Conservation (phyloP, 495 filamentous ascomycete genomes). For the Penicillium canariense region DNA sequence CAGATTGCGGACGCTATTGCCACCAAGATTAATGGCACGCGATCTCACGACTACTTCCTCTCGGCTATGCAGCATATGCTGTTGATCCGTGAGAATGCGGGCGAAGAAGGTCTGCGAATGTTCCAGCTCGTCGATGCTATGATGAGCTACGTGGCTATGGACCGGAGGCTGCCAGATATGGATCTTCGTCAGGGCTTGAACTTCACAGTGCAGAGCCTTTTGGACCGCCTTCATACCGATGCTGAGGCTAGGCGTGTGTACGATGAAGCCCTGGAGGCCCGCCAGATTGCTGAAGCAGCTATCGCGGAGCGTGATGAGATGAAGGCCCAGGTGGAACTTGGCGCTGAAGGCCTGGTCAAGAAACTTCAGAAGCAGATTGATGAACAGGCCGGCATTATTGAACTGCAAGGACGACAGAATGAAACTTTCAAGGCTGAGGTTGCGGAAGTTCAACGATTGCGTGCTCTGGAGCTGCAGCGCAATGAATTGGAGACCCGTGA, state of each 20-base stretch:
- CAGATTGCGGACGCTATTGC: slow-evolving; percentile 95
- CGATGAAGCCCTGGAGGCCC: slow-evolving; percentile 84
- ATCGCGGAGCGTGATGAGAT: slow-evolving; percentile 97
- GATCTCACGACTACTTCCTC: slow-evolving; percentile 91
- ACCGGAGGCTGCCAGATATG: slow-evolving; percentile 91
- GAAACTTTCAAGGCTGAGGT: slow-evolving; percentile 87
- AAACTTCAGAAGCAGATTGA: slow-evolving; percentile 92
- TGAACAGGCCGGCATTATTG: slow-evolving; percentile 86
- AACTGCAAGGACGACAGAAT: slow-evolving; percentile 79
- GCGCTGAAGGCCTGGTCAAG: slow-evolving; percentile 88
- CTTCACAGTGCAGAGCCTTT: slow-evolving; percentile 91
- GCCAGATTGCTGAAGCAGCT: slow-evolving; percentile 90
- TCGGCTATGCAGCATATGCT: slow-evolving; percentile 94
- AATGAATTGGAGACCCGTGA: slow-evolving; percentile 96
- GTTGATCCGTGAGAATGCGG: slow-evolving; percentile 87
- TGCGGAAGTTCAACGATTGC: slow-evolving; percentile 77
- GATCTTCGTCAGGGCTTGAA: slow-evolving; percentile 96
- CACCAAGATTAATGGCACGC: slow-evolving; percentile 75
- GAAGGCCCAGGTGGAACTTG: slow-evolving; percentile 86
- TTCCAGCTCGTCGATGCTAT: slow-evolving; percentile 98
- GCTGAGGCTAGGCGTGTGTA: slow-evolving; percentile 86
- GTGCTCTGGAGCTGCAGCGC: slow-evolving; percentile 88
- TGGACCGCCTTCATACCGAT: slow-evolving; percentile 96
- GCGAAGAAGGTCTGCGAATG: slow-evolving; percentile 90
- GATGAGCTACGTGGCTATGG: slow-evolving; percentile 99